phyloP scores from a whole-genome alignment of 2,329 filamentous ascomycete species.

The Colletotrichum sp. region DNA sequence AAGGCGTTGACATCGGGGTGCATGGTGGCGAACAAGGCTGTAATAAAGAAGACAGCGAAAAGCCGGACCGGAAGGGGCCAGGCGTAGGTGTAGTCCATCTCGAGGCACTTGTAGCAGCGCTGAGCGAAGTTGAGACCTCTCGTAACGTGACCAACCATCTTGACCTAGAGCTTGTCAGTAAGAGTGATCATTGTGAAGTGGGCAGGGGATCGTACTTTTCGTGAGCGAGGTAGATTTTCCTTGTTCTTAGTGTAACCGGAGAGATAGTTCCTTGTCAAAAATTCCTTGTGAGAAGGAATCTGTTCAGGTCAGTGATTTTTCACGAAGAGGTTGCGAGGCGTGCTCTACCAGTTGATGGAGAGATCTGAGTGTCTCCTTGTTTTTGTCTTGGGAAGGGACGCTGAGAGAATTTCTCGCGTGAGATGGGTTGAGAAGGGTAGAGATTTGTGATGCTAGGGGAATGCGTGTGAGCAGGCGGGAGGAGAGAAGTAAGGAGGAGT shows the following conservation, averaged over 20 bases:
- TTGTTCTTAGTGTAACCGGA: not conserved
- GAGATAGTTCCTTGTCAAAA: not conserved
- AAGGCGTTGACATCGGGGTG: not conserved
- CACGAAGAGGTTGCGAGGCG: not conserved
- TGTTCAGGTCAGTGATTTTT: not conserved
- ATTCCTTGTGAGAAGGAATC: not conserved
- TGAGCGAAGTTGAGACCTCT: not conserved
- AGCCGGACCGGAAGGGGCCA: constrained; percentile 7
- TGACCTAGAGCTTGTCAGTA: not conserved
- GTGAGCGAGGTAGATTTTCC: not conserved
- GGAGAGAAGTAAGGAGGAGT: not conserved
- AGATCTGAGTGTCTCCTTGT: not conserved
- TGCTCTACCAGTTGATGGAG: not conserved
- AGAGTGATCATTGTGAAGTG: not conserved
- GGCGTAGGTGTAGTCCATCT: constrained; percentile 1
- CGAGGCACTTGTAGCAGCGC: not conserved
- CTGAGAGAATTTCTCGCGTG: not conserved
- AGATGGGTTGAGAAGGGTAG: not conserved
- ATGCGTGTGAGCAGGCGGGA: no score
- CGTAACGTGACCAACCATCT: constrained; percentile 2
- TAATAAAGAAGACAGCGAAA: not conserved
- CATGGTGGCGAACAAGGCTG: not conserved
- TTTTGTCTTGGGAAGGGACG: not conserved
- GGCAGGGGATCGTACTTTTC: not conserved
- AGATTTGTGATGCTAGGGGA: not conserved